Evolutionary conservation across 176 grass and related monocot species (phyloP).

Genomic region (Ensete ventricosum): DNA sequence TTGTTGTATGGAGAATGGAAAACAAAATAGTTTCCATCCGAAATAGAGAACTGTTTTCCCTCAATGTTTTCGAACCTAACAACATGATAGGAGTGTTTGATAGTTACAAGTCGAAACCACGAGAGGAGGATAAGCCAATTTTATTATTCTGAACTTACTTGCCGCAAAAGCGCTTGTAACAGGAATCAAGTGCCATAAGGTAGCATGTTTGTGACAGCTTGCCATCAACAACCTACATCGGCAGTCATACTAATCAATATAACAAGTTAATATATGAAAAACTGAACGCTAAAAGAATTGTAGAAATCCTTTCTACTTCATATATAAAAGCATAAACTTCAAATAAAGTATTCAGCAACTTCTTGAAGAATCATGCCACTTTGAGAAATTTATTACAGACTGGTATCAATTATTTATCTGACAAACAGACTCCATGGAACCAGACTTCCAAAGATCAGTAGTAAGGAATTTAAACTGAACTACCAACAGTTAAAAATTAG

Average conservation of each 20-base stretch:
- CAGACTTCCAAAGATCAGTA: too few species aligned
- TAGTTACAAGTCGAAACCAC: neutral
- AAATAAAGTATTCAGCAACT: too few species aligned
- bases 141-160: conserved; percentile 40
- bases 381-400: too few species aligned
- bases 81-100: neutral
- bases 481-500: too few species aligned
- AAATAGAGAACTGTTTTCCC: conserved; percentile 72
- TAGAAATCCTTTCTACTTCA: too few species aligned
- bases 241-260: neutral
- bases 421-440: too few species aligned
- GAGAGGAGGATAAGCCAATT: conserved; percentile 1
- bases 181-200: conserved; percentile 78
- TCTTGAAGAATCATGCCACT: too few species aligned
- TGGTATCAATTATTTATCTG: too few species aligned
- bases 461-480: too few species aligned
- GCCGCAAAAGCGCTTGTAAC: conserved; percentile 59
- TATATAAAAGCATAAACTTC: too few species aligned
- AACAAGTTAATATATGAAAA: too few species aligned
- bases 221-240: conserved; percentile 84
- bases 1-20: conserved; percentile 99
- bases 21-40: conserved; percentile 69
- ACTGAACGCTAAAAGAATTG: too few species aligned
- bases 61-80: conserved; percentile 73
- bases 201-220: conserved; percentile 97